These are phyloP conservation scores for Raddia guianensis DNA, from an alignment of 176 grass and related monocot species.

Conservation along the genomic window DNA sequence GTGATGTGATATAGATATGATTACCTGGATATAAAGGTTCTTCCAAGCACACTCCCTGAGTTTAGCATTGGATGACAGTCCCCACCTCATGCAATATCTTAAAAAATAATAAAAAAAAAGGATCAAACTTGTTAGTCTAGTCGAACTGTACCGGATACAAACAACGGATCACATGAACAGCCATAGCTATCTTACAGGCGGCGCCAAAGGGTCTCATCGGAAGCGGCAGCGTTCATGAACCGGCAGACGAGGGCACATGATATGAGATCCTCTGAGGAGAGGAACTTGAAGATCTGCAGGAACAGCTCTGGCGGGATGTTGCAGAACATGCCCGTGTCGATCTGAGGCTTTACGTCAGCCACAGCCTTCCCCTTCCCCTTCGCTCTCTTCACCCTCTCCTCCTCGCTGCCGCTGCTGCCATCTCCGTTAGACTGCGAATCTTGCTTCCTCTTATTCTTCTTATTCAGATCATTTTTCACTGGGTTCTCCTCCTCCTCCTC, in stretches of 20 bases:
- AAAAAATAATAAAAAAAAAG: constrained; percentile 18
- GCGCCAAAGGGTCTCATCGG: constrained; percentile 95
- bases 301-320: constrained; percentile 73
- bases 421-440: constrained; percentile 1
- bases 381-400: constrained; percentile 40
- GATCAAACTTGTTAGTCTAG: neutral
- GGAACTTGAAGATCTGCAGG: constrained; percentile 90
- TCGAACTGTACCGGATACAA: neutral
- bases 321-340: constrained; percentile 69
- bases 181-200: constrained; percentile 59
- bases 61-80: constrained; percentile 57
- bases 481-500: neutral
- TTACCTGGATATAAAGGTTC: constrained; percentile 93
- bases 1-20: neutral
- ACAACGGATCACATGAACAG: neutral
- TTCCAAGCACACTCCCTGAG: constrained; percentile 85
- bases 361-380: constrained; percentile 49
- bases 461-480: neutral
- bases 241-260: constrained; percentile 74
- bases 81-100: constrained; percentile 97
- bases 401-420: constrained; percentile 29
- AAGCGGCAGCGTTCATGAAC: constrained; percentile 77
- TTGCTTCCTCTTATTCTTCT: constrained; percentile 43
- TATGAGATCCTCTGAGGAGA: constrained; percentile 93
- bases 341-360: constrained; percentile 40